Base-by-base conservation (phyloP, 768 basidiomycete genomes). In the Leccinum imitatum region DNA sequence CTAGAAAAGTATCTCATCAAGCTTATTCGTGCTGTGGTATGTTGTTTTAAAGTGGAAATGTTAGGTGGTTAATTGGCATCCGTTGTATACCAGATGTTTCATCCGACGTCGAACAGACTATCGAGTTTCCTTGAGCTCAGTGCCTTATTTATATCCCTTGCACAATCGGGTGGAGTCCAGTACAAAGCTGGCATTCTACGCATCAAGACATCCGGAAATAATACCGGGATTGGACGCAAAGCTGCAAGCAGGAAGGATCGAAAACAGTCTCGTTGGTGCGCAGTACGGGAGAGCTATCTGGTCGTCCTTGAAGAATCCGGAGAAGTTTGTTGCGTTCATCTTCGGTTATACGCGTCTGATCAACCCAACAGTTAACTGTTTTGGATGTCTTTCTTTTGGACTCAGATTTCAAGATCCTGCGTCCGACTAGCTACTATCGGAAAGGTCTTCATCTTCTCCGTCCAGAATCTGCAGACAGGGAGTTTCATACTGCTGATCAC, bases 381-480 rank as follows among this genome's bases (percentile, higher is more conserved):
- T 93, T 90, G 85, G 96, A 98, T 60, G 95, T 98, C 13, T 96
- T 99, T 75, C 80, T 98, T 44, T 77, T 98, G 54, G 96, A 98
- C 71, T 76, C 84, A 1, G 89, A 94, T 69, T 98, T 99, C 70
- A 80, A 81, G 54, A 93, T 98, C 56, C 87, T 94, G 68, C 85
- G 92, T n/a, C 96, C 96, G 2, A 89, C 85, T 69, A 82, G 96
- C 37, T 90, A 90, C 65, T 94, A 95, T 69, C 87, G 95, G 15
- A 89, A 92, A 66, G 91, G 93, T 5, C 75, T 98, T 31, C 85
- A 86, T 63, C 75, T 95, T 21, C 72, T 89, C 60, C 82, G 84
- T 58, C 72, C 76, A 14, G 71, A 71, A 46, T 65, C 65, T 13
- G 65, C 63, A 46, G 74, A 62, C 57, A 70, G 63, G 54, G 68